Percentiles rank a stretch among this genome's conserved stretches.
Conservation (phyloP, 2,329 filamentous ascomycete species). For the Dryadomyces quercivorus region DNA sequence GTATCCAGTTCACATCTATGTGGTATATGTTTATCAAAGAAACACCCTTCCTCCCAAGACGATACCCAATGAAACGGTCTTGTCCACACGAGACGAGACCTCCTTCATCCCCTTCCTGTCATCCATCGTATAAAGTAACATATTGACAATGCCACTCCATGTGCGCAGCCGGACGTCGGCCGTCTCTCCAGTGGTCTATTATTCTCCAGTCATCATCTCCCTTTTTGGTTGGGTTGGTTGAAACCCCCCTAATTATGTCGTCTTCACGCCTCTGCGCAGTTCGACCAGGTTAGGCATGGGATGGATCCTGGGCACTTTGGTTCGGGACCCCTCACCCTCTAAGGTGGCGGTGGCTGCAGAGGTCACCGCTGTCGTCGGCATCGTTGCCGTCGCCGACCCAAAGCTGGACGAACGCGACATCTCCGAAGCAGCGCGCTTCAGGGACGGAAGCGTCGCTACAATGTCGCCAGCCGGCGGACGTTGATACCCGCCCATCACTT, state of each 20-base stretch:
- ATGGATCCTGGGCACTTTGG: constrained; percentile 25
- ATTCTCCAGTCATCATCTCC: no score
- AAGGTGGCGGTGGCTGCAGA: constrained; percentile 12
- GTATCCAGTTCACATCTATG: neutral
- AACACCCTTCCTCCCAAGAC: neutral
- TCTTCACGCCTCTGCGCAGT: constrained; percentile 21
- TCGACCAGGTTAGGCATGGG: constrained; percentile 25
- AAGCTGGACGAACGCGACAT: constrained; percentile 37
- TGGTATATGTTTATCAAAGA: constrained; percentile 1
- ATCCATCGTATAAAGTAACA: no score
- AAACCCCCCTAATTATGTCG: neutral
- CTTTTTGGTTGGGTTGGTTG: neutral
- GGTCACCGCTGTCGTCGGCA: constrained; percentile 3
- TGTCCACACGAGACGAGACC: no score
- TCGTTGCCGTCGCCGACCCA: constrained; percentile 18
- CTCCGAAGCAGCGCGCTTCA: constrained; percentile 41
- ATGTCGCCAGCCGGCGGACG: constrained; percentile 36
- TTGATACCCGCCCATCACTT: constrained; percentile 4
- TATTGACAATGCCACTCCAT: no score
- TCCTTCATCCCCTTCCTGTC: no score
- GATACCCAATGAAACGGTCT: no score
- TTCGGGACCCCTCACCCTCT: constrained; percentile 15
- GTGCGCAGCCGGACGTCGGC: no score
- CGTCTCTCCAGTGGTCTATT: no score
- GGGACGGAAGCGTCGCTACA: constrained; percentile 22